Evolutionary conservation across 768 basidiomycete species (phyloP), one percentile per base, ranked within the genome.

Genomic region (Trametes cinnabarina): DNA sequence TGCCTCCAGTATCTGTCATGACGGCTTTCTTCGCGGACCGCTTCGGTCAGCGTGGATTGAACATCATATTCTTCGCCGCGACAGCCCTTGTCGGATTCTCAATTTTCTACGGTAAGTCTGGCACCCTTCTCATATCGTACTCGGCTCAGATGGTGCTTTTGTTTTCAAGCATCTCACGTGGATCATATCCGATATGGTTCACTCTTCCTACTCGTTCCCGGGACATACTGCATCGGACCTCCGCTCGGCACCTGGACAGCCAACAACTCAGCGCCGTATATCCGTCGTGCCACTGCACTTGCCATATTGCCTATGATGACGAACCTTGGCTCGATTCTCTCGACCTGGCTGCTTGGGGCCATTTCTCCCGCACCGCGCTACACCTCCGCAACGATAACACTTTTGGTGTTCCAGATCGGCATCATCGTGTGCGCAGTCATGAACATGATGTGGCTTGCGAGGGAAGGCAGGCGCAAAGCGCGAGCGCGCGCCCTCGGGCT

Each of bases 271-370:
- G 73, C 79, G 6, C 85, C 85, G 0, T 75, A 83, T 59, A 69
- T 76, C 41, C 74, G 83, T 26, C 79, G 85, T 17, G 86, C 84
- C 1, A 84, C 84, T 0, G 73, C 79, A 32, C 75, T 86, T 49
- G 84, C 84, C 17, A 75, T 85, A 23, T 77, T 77, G 1, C 81
- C 83, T 60, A 81, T 82, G 62, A 75, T 81, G 75, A 80, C 80
- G 22, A 86, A 85, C 64, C 72, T 76, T 0, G 83, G 84, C 11
- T 83, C 83, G 2, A 84, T 87, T 46, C 78, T 86, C 32, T 76
- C 79, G 0, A 86, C 82, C 0, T 86, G 84, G 84, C 76, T 84
- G 9, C 67, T 85, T 28, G 83, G 82, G 11, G 61, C 68, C 3
- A 66, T 85, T 14, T 82, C 81, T 3, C 71, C 77, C 0, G 71